Evolutionary conservation across 2,329 filamentous ascomycete species (phyloP), one percentile per base, ranked within the genome.

Genomic region (Dothidotthia symphoricarpi): DNA sequence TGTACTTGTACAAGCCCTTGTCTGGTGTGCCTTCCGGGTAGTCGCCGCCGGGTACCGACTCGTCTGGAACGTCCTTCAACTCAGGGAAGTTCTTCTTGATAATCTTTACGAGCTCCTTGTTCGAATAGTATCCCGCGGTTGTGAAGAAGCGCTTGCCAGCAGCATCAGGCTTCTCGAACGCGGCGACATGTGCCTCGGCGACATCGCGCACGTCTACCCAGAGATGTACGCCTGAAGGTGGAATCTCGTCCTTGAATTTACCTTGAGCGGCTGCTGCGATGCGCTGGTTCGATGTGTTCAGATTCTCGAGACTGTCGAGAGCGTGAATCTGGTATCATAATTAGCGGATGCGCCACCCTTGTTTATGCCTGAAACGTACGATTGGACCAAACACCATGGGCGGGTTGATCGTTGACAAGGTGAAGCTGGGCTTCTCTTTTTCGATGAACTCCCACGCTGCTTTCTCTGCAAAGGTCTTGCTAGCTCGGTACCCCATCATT

Each of bases 221-320:
- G 19, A 71, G 40, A 43, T 63, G 81, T 1, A 75, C 75, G 0
- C 74, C 76, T 0, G 80, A 84, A 0, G 79, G 72, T 0, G 76
- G 71, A 8, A 85, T 73, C 16, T 73, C 70, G 2, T 76, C 68
- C 47, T 78, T 81, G 59, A 71, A 75, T 42, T 78, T 75, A 13
- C 85, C 85, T 6, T 73, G 75, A n/a, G 83, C 73, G 34, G 86
- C 67, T 43, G 83, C 75, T 7, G 78, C 70, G 36, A 88, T 75
- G 14, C 82, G 77, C 50, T 81, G 75, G 61, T 88, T 89, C 11
- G 83, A 86, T 1, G 83, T 86, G 68, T 89, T 90, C 45, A 89
- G 69, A 2, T 69, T 69, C n/a, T 80, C 75, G 0, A 86, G 71
- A 15, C 70, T 75, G 44, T 81, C 76, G 2, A 88, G 72, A 48